Evolutionary conservation across 805 yeast species (phyloP), one percentile per base, ranked within the genome.

Genomic region (Ogataea degrootiae): DNA sequence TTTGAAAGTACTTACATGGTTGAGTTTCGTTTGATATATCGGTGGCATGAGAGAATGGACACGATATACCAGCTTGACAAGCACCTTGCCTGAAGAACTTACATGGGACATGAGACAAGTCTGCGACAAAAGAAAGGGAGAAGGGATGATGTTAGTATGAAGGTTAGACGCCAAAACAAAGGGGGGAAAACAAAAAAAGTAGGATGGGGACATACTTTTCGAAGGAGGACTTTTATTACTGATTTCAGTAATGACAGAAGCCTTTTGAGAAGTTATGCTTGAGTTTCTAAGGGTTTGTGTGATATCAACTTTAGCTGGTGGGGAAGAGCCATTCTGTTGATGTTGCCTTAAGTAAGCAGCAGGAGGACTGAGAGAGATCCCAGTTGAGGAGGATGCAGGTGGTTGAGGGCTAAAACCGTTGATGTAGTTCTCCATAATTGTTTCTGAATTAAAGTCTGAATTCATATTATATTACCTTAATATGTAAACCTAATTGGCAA

Each of bases 51-150:
- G 94, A 83, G 63, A 92, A 92, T 1, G 97, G 97, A 65, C 99
- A 92, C 1, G 92, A 74, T 44, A 72, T 74, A 12, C 98, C 98
- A 1, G 98, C 98, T 66, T 91, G 97, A 66, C 99, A 92, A 16
- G 87, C 80, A 1, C 98, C 97, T 65, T 91, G 97, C 48, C 80
- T 75, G 66, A 75, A 92, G 71, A 92, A 92, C 70, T 92, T 92
- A 67, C 99, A 92, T 3, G 99, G 99, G 31, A 92, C 98, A 66
- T 92, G 99, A 41, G 95, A 83, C 41, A 88, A 76, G 60, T 86
- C 89, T 71, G 69, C 67, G 42, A 21, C 11, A 34, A 21, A 36
- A n/a, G 29, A 43, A 41, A 50, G 52, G 60, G 60, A 62, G 60
- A 45, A 21, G 31, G 26, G 29, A 42, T 22, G 7, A n/a, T 16